Evolutionary conservation across 306 rosid genomes (phyloP).

Genomic region (Pterocarpus macrocarpus): DNA sequence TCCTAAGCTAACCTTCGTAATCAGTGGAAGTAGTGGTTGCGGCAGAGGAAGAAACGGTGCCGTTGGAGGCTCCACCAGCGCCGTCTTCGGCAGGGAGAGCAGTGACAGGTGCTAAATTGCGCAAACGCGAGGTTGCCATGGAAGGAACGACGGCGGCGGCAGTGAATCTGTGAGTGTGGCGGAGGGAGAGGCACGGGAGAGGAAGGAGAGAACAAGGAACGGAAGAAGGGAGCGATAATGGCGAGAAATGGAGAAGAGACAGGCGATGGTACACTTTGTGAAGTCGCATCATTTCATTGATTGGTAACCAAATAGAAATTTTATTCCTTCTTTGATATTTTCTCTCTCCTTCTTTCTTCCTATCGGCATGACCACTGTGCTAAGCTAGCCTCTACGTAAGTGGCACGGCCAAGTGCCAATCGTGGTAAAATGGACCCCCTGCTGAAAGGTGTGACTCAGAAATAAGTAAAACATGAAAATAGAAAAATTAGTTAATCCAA

Average conservation of each 20-base stretch:
- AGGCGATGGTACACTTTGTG: slow-evolving; percentile 69
- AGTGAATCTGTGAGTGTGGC: slow-evolving; percentile 42
- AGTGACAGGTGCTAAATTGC: slow-evolving; percentile 59
- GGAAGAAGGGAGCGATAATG: slow-evolving; percentile 46
- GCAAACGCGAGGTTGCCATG: slow-evolving; percentile 67
- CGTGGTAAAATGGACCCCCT: too few species aligned
- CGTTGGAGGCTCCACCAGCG: slow-evolving; percentile 57
- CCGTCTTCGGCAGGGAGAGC: slow-evolving; percentile 59
- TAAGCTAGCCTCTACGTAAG: not conserved
- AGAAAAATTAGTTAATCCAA: too few species aligned
- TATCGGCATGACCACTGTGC: not conserved
- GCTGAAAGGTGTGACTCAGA: too few species aligned
- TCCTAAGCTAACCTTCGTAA: slow-evolving; percentile 67
- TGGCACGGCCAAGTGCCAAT: not conserved
- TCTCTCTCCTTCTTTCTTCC: not conserved
- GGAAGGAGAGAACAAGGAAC: slow-evolving; percentile 54
- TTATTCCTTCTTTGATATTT: slow-evolving; percentile 37
- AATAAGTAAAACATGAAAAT: too few species aligned
- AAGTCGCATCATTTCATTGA: slow-evolving; percentile 55
- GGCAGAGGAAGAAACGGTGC: slow-evolving; percentile 60
- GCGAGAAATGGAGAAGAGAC: slow-evolving; percentile 53
- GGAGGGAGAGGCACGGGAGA: slow-evolving; percentile 39
- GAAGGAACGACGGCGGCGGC: not conserved
- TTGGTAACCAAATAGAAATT: not conserved
- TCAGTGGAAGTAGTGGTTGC: slow-evolving; percentile 45